These are phyloP conservation scores for Tulasnella sp. DNA, from an alignment of 768 basidiomycete genomes.

Conservation along the genomic window DNA sequence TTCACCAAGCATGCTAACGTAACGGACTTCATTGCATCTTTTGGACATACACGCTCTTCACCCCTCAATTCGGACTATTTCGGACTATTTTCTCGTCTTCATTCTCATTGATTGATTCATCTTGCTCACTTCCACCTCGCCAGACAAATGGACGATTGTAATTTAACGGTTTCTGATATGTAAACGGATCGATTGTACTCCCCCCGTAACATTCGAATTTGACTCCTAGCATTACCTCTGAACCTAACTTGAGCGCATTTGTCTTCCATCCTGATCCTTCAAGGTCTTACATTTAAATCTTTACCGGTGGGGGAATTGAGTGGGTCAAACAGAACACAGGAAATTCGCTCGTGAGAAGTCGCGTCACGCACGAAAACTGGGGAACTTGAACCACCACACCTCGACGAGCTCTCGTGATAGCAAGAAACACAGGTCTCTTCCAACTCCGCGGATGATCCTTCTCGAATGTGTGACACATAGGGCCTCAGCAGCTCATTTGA, in stretches of 20 bases:
- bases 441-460: background rate
- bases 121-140: background rate
- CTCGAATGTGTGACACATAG: constrained; percentile 6
- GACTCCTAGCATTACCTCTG: background rate
- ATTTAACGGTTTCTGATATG: background rate
- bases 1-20: background rate
- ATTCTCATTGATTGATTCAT: background rate
- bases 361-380: background rate
- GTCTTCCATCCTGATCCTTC: background rate
- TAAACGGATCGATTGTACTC: background rate
- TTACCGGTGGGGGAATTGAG: background rate
- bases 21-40: background rate
- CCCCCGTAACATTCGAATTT: background rate
- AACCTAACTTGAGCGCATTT: background rate
- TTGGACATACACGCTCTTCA: background rate
- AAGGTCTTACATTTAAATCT: background rate
- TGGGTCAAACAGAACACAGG: background rate
- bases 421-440: background rate
- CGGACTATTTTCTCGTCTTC: background rate
- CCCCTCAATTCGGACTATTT: background rate
- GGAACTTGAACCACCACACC: background rate
- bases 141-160: background rate
- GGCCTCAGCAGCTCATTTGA: background rate
- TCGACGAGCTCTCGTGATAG: background rate
- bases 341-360: constrained; percentile 11